Conservation (phyloP, 2,329 filamentous ascomycete genomes). For the Colletotrichum gloeosporioides region DNA sequence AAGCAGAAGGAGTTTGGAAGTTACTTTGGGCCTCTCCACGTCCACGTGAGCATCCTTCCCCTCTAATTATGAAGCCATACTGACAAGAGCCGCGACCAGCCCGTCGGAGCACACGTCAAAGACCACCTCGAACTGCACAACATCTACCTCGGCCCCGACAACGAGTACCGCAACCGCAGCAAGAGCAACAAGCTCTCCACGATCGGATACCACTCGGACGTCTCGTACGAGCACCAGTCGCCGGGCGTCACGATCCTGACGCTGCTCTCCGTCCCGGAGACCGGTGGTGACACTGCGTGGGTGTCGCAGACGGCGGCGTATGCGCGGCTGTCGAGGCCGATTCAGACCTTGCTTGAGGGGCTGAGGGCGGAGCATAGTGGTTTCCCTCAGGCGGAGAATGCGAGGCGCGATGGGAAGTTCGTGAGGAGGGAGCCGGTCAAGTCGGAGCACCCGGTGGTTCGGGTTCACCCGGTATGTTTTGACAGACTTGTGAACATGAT, state of each 20-base stretch:
- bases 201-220: slow-evolving; percentile 45
- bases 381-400: slow-evolving; percentile 40
- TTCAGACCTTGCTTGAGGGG: slow-evolving; percentile 40
- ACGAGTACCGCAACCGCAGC: slow-evolving; percentile 42
- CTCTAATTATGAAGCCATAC: not conserved
- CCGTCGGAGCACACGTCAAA: slow-evolving; percentile 47
- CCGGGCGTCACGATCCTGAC: slow-evolving; percentile 46
- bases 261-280: slow-evolving; percentile 38
- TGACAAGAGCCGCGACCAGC: slow-evolving; percentile 27
- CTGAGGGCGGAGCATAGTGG: slow-evolving; percentile 44
- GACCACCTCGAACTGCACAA: slow-evolving; percentile 49
- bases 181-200: slow-evolving; percentile 40
- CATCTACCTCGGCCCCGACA: slow-evolving; percentile 51
- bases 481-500: not conserved
- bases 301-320: slow-evolving; percentile 42
- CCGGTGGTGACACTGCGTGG: slow-evolving; percentile 44
- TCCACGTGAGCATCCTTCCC: slow-evolving; percentile 34
- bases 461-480: slow-evolving; percentile 67
- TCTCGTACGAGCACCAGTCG: slow-evolving; percentile 47
- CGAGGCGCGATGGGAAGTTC: slow-evolving; percentile 35
- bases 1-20: slow-evolving; percentile 7
- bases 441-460: slow-evolving; percentile 69
- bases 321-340: slow-evolving; percentile 38
- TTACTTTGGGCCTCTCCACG: slow-evolving; percentile 41
- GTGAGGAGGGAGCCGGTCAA: slow-evolving; percentile 67